These are phyloP conservation scores for Alternaria sp. DNA, from an alignment of 2,329 filamentous ascomycete genomes.

Conservation along the genomic window DNA sequence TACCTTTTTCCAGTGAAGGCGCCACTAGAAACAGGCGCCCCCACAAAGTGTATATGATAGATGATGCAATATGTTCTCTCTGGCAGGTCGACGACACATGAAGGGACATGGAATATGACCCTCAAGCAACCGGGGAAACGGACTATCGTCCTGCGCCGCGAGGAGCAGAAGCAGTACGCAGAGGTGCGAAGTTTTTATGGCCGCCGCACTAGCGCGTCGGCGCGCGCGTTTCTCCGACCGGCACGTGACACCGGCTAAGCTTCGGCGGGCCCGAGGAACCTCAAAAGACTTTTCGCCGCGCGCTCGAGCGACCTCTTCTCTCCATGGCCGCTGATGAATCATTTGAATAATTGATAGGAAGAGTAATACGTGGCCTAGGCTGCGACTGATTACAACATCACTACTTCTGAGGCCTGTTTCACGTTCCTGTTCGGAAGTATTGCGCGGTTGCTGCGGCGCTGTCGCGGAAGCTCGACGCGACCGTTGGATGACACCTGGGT, in stretches of 20 bases:
- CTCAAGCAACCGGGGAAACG: constrained; percentile 81
- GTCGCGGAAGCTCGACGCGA: constrained; percentile 11
- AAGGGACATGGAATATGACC: constrained; percentile 55
- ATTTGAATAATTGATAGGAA: constrained; percentile 23
- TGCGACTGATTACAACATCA: constrained; percentile 27
- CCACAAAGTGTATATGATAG: constrained; percentile 52
- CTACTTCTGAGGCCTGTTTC: constrained; percentile 27
- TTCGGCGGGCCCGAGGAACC: background rate
- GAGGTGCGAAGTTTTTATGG: constrained; percentile 30
- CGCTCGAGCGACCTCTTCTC: background rate
- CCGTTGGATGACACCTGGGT: constrained; percentile 11
- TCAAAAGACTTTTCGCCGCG: constrained; percentile 1
- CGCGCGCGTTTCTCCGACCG: background rate
- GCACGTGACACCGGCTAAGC: constrained; percentile 9
- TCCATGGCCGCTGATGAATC: constrained; percentile 47
- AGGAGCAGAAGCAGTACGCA: constrained; percentile 63
- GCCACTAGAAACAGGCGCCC: constrained; percentile 41
- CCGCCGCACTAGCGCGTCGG: constrained; percentile 4
- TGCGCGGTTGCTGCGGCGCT: background rate
- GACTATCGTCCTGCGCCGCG: constrained; percentile 75
- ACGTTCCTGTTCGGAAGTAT: constrained; percentile 1
- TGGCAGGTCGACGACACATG: constrained; percentile 83
- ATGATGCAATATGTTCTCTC: constrained; percentile 74
- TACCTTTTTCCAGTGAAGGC: constrained; percentile 55
- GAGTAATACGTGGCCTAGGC: constrained; percentile 15